These are phyloP conservation scores for Aspergillus haitiensis DNA, from an alignment of 495 filamentous ascomycete genomes.

Conservation along the genomic window DNA sequence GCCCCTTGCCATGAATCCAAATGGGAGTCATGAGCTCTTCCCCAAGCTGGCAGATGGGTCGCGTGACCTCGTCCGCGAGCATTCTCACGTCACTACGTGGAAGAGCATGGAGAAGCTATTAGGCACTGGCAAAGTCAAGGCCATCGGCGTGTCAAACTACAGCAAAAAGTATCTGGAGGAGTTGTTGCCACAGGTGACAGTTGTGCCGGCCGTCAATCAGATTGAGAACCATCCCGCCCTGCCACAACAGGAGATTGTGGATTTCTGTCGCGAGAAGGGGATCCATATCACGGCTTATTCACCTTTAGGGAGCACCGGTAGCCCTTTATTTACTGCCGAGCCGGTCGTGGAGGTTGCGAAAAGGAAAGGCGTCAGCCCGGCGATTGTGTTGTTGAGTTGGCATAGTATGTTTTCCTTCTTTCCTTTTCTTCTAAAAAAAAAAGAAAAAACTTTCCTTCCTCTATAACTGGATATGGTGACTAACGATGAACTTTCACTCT, in stretches of 20 bases:
- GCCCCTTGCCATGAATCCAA: conserved; percentile 80
- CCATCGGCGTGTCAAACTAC: conserved; percentile 86
- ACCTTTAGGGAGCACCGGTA: conserved; percentile 75
- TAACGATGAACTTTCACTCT: background rate
- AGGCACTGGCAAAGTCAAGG: conserved; percentile 64
- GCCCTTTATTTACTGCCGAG: conserved; percentile 67
- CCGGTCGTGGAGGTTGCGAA: conserved; percentile 67
- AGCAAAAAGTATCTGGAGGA: conserved; percentile 70
- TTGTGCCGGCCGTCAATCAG: conserved; percentile 84
- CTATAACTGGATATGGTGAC: background rate
- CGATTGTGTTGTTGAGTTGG: conserved; percentile 70
- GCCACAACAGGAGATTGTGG: conserved; percentile 84
- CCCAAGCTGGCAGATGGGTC: conserved; percentile 70
- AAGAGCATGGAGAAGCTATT: conserved; percentile 76
- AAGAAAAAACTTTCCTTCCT: conserved; percentile 1
- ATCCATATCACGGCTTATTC: conserved; percentile 77
- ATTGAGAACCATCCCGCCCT: conserved; percentile 80
- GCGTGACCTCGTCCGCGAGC: conserved; percentile 63
- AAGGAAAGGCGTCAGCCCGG: conserved; percentile 63
- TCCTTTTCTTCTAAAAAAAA: too few relatives aligned
- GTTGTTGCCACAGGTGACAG: conserved; percentile 62
- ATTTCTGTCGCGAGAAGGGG: conserved; percentile 69
- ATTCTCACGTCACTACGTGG: conserved; percentile 74
- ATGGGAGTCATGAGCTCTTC: conserved; percentile 73
- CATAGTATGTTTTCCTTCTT: conserved; percentile 54